Conservation (phyloP, 2,329 filamentous ascomycete genomes). For the Chalaropsis thielavioides region DNA sequence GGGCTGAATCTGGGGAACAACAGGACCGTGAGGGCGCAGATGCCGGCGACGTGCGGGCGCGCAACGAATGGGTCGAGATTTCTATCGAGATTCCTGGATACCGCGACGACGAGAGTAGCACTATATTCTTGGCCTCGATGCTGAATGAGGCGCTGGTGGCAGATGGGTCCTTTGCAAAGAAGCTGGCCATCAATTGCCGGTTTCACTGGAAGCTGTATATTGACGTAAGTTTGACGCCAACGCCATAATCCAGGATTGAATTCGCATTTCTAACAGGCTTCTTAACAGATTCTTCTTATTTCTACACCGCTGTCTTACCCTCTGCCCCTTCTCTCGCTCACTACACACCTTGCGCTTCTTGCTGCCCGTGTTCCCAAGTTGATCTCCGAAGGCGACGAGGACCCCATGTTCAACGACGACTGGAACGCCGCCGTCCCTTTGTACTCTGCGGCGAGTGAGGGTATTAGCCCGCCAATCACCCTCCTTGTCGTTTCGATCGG, state of each 20-base stretch:
- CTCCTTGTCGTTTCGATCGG: constrained; percentile 78
- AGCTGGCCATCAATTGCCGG: constrained; percentile 71
- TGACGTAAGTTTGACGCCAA: constrained; percentile 51
- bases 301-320: constrained; percentile 90
- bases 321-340: constrained; percentile 79
- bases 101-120: constrained; percentile 79
- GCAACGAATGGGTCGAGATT: constrained; percentile 71
- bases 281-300: constrained; percentile 64
- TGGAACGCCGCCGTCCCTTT: constrained; percentile 74
- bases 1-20: constrained; percentile 23
- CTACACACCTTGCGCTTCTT: constrained; percentile 83
- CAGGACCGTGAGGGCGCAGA: constrained; percentile 29
- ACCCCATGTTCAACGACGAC: constrained; percentile 95
- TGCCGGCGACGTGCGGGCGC: constrained; percentile 25
- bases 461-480: constrained; percentile 63
- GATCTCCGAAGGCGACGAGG: constrained; percentile 82
- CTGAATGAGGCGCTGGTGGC: constrained; percentile 72
- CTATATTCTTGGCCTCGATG: constrained; percentile 78
- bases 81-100: constrained; percentile 82
- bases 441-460: constrained; percentile 39
- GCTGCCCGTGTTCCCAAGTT: constrained; percentile 71
- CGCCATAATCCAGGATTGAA: background rate
- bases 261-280: constrained; percentile 15
- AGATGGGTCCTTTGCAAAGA: constrained; percentile 52
- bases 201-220: constrained; percentile 97